These are phyloP conservation scores for Chiua virens DNA, from an alignment of 768 basidiomycete genomes.

Conservation along the genomic window DNA sequence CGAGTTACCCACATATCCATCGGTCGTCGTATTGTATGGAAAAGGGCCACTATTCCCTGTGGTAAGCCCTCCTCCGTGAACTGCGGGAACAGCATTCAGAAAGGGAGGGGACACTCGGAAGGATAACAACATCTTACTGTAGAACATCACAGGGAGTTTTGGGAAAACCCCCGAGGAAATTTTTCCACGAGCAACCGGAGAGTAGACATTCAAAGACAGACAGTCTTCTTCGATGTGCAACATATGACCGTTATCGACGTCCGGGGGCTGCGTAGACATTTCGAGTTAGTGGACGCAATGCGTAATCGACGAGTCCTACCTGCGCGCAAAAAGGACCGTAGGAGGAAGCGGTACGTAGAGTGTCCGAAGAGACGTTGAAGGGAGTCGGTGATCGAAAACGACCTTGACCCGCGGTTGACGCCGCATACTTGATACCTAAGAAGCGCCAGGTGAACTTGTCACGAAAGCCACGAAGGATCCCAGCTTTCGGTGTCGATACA, in stretches of 20 bases:
- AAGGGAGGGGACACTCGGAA: not conserved
- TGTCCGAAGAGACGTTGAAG: slow-evolving; percentile 3
- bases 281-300: not conserved
- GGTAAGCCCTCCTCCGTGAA: slow-evolving; percentile 21
- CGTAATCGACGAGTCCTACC: not conserved
- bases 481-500: slow-evolving; percentile 13
- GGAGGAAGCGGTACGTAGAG: not conserved
- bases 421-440: slow-evolving; percentile 14
- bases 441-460: slow-evolving; percentile 21
- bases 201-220: slow-evolving; percentile 20
- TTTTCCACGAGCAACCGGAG: slow-evolving; percentile 3
- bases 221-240: slow-evolving; percentile 16
- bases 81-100: not conserved
- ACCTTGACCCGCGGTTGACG: slow-evolving; percentile 1
- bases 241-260: slow-evolving; percentile 10
- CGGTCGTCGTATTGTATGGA: slow-evolving; percentile 19
- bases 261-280: slow-evolving; percentile 7
- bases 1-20: slow-evolving; percentile 20
- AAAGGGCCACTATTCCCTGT: slow-evolving; percentile 18
- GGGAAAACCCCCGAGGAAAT: not conserved
- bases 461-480: slow-evolving; percentile 18
- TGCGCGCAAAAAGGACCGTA: slow-evolving; percentile 22
- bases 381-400: slow-evolving; percentile 15
- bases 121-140: not conserved
- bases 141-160: slow-evolving; percentile 24